Base-by-base conservation (phyloP, 2,329 filamentous ascomycete genomes). In the Nannizzia gypsea region DNA sequence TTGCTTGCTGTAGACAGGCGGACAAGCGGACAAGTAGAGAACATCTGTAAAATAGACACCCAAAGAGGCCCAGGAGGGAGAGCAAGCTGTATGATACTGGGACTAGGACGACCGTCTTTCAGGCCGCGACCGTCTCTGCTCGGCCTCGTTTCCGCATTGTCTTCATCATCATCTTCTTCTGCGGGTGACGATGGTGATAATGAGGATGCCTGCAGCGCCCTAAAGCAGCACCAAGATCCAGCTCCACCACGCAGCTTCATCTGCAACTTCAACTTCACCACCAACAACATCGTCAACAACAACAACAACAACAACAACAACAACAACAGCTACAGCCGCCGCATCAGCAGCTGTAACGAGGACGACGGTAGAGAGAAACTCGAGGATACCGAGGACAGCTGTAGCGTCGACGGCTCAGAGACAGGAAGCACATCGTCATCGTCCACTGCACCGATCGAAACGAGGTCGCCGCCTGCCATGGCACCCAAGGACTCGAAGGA, bases 81-180 rank as follows among this genome's bases (percentile, higher is more conserved):
- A 42, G 38, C 38, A 42, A 42, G 66, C 66, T 76, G 75, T 68
- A 81, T 81, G 79, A 77, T 42, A 42, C 38, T 83, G 70, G 81
- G 81, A 69, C 71, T 83, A 66, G 77, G 72, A 63, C 69, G 81
- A 69, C 82, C 80, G 70, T 78, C 77, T 71, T 73, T 86, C 64
- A 80, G 77, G 77, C 73, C 78, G 70, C 81, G 82, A 66, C 80
- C 82, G 58, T 86, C 83, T 57, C 75, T 87, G 64, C 76, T 84
- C 70, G 82, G 86, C 67, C 77, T 87, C 66, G 77, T 87, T 65
- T 73, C 26, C 24, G 31, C 22, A 17, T 6, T 26, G 36, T 1
- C 44, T 54, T 15, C 22, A 8, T 26, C 15, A 3, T 6, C 22
- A 6, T 26, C 15, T 36, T 2, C 31, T 36, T 8, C 31, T 36